Base-by-base conservation (phyloP, 2,329 filamentous ascomycete species). In the Penicillium oxalicum region DNA sequence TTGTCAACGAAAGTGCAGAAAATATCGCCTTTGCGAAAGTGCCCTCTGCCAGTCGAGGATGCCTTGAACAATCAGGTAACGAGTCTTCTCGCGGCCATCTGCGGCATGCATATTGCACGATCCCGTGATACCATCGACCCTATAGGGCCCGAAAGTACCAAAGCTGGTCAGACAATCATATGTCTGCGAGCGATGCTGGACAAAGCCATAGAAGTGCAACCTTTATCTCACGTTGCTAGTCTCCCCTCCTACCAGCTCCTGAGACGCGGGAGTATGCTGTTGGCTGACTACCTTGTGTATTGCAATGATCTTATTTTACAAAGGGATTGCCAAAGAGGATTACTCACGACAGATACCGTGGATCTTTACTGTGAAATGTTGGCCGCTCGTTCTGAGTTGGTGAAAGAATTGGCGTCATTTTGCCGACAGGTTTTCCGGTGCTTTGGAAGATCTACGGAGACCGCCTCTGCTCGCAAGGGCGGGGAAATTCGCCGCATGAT, bases 21-120 rank as follows among this genome's bases (percentile, higher is more conserved):
- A 41, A 9, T 29, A 40, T 6, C 45, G 51, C 29, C 29, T 46
- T 39, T 42, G 12, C 49, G 47, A 7, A 49, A 50, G 13, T 70
- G 66, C 36, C 66, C 67, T 24, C 44, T 68, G 12, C 63, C 57
- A 2, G 61, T 70, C 24, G 59, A 67, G 48, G 66, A 70, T 48
- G 66, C 67, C 5, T 48, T 70, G 4, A 69, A 59, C 57, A 70
- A 70, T 45, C 62, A 70, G 25, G 50, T 62, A 29, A 58, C 62
- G 11, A 70, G 67, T 47, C 57, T 70, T 28, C 49, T 69, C 29
- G 61, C 60, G 35, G 66, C 64, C 5, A 54, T 70, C 34, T 70
- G 67, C 42, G 65, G 66, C 12, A 69, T 70, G 61, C 63, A 64
- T 45, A 63, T 68, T 35, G 62, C 66, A 29, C 61, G 67, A 26